Evolutionary conservation across 306 rosid genomes (phyloP), one percentile per base, ranked within the genome.

Genomic region (Pyrus bretschneideri): DNA sequence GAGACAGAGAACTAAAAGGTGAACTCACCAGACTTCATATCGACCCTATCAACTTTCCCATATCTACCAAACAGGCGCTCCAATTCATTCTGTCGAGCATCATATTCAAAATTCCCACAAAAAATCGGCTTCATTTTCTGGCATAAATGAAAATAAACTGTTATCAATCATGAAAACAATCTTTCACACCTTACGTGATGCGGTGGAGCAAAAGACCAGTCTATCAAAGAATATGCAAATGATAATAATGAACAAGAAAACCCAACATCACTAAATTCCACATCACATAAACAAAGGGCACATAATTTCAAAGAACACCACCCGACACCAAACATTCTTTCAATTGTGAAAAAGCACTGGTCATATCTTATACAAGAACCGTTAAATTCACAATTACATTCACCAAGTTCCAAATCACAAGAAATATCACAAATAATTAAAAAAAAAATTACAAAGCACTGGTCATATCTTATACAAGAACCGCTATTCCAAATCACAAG

Each of bases 11-110:
- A 73, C 11, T 18, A 29, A 57, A 29, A 61, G 4, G 29, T 19
- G 12, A 19, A 85, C 97, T 91, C 84, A 96, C 99, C 99, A 77
- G 99, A 89, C 86, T 96, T 96, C 98, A 96, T 92, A 88, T 96
- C 99, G 84, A 96, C 99, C 86, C 98, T 86, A 78, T 96, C 99
- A 83, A 96, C 98, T 85, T 87, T 92, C 74, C 99, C 99, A 74
- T 96, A 96, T 87, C 91, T 85, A 79, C 86, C 85, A 78, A 96
- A 96, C 74, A 96, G 98, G 73, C 96, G 85, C 83, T 96, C 98
- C 88, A 96, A 81, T 71, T 96, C 99, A n/a, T 93, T 85, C 85
- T 89, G 96, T 65, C 97, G 88, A 42, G 94, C 93, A 66, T 96
- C 97, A 82, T 91, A 88, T 78, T 92, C 98, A 71, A 96, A 93